Percentiles rank a stretch among this genome's conserved stretches.
Conservation (phyloP, 2,329 filamentous ascomycete genomes). For the Neonectria sp. region DNA sequence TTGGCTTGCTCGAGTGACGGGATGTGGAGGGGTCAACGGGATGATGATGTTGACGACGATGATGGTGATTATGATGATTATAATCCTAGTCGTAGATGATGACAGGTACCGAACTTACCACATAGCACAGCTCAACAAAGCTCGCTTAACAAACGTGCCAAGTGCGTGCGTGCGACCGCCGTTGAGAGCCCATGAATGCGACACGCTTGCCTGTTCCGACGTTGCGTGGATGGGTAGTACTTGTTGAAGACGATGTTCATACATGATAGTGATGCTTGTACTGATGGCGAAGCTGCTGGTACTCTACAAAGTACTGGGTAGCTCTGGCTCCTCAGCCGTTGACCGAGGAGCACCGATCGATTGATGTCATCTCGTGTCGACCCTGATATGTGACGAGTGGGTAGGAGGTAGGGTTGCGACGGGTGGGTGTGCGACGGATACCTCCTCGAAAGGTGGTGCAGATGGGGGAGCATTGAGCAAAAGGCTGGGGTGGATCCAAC, state of each 20-base stretch:
- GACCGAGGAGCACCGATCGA: background rate
- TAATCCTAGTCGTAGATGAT: conserved; percentile 8
- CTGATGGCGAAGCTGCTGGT: background rate
- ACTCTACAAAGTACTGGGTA: background rate
- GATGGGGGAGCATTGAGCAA: background rate
- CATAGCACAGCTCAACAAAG: conserved; percentile 12
- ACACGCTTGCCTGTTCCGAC: background rate
- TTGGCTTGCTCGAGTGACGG: conserved; percentile 20
- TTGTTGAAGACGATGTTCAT: background rate
- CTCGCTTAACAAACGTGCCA: conserved; percentile 28
- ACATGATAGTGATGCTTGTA: background rate
- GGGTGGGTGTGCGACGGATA: conserved; percentile 2
- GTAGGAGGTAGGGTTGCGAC: background rate
- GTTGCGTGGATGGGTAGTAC: background rate
- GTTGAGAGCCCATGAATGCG: background rate
- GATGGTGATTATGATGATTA: conserved; percentile 9
- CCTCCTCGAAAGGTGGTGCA: background rate
- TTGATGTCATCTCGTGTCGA: conserved; percentile 4
- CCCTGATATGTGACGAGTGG: conserved; percentile 1
- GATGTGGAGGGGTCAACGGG: conserved; percentile 13
- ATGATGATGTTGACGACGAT: conserved; percentile 32
- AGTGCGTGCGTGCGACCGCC: conserved; percentile 9
- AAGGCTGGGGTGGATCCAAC: background rate
- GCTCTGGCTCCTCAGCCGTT: background rate
- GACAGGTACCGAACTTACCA: conserved; percentile 20